Conservation (phyloP, 805 yeast genomes). For the Candida yuanshanica region DNA sequence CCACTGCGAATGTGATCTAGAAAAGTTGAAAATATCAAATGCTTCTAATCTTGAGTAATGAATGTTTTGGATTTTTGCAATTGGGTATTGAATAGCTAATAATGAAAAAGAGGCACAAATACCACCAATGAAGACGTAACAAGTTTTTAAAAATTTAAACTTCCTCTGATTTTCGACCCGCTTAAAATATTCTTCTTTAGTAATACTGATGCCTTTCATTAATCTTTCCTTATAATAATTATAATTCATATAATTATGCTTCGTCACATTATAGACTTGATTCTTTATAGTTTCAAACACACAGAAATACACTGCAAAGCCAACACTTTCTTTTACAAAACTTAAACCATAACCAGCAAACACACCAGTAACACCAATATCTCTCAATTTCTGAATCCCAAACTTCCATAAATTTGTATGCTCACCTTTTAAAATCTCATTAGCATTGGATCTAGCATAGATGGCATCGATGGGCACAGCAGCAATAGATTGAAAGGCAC, state of each 20-base stretch:
- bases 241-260: constrained; percentile 38
- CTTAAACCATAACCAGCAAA: constrained; percentile 87
- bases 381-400: constrained; percentile 59
- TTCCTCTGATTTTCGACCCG: constrained; percentile 22
- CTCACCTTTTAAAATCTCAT: constrained; percentile 63
- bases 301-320: constrained; percentile 80
- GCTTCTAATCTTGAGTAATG: constrained; percentile 79
- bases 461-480: constrained; percentile 95
- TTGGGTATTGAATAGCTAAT: constrained; percentile 77
- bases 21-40: constrained; percentile 51
- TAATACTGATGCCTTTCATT: constrained; percentile 3
- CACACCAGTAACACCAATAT: constrained; percentile 77
- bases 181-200: constrained; percentile 17
- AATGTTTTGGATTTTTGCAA: constrained; percentile 70
- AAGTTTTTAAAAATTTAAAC: constrained; percentile 50
- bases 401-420: constrained; percentile 75
- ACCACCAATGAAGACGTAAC: constrained; percentile 77
- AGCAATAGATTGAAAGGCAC: constrained; percentile 79
- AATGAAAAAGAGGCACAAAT: constrained; percentile 77
- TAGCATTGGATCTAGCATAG: constrained; percentile 71
- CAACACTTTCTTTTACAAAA: constrained; percentile 68
- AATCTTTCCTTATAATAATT: constrained; percentile 33
- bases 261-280: constrained; percentile 47
- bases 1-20: constrained; percentile 16
- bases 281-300: constrained; percentile 78